Evolutionary conservation across 2,329 filamentous ascomycete genomes (phyloP).

Genomic region (Cytospora chrysosperma): DNA sequence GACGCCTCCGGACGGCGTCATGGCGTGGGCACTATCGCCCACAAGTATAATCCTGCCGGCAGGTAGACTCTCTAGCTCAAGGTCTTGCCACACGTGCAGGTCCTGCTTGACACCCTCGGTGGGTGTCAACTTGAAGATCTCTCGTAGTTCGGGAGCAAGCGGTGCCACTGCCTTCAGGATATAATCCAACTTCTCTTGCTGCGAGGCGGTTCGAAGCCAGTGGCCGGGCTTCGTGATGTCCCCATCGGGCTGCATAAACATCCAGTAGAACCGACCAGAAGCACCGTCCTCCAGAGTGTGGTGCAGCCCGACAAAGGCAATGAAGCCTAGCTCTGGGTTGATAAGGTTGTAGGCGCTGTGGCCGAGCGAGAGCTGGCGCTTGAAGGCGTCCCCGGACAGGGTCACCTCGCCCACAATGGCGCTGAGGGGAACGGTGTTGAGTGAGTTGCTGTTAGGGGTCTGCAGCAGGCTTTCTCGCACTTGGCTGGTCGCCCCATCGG

Average conservation of each 20-base stretch:
- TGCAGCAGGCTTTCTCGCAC: constrained; percentile 28
- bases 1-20: not conserved
- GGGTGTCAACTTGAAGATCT: not conserved
- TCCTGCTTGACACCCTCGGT: not conserved
- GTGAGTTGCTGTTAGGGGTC: not conserved
- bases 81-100: not conserved
- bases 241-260: constrained; percentile 17
- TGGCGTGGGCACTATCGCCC: not conserved
- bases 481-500: constrained; percentile 31
- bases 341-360: constrained; percentile 28
- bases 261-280: constrained; percentile 31
- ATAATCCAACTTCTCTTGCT: not conserved
- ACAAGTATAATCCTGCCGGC: not conserved
- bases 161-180: not conserved
- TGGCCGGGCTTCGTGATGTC: not conserved
- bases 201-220: not conserved
- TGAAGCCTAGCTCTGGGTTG: constrained; percentile 7
- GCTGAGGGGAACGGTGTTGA: constrained; percentile 17
- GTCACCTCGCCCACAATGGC: constrained; percentile 28
- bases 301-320: constrained; percentile 29
- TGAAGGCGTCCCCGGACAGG: constrained; percentile 28
- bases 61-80: not conserved
- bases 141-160: not conserved
- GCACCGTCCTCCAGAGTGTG: constrained; percentile 26
- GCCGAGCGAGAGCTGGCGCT: constrained; percentile 30